phyloP scores from a whole-genome alignment of 2,329 filamentous ascomycete species.

The Fusarium sp. region DNA sequence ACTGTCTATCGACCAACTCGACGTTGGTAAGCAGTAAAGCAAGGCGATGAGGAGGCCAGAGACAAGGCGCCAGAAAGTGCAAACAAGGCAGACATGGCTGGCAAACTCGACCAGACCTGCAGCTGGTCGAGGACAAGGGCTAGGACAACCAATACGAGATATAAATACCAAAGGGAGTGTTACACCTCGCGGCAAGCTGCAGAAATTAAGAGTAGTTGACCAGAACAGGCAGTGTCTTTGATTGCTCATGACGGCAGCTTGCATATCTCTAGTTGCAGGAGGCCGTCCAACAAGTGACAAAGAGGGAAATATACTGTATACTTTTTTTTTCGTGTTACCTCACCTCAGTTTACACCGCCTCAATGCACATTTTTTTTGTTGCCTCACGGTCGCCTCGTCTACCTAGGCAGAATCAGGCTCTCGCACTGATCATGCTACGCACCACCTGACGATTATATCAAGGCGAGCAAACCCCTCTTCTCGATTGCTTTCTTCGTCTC shows the following conservation, averaged over 20 bases:
- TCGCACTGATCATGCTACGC: slow-evolving; percentile 26
- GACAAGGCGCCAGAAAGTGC: neutral
- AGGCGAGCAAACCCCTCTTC: slow-evolving; percentile 13
- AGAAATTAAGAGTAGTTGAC: neutral
- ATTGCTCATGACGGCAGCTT: neutral
- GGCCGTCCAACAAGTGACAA: slow-evolving; percentile 7
- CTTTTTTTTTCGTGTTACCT: slow-evolving; percentile 20
- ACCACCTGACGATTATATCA: slow-evolving; percentile 35
- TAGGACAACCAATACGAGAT: neutral
- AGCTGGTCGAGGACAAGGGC: neutral
- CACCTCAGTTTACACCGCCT: slow-evolving; percentile 29
- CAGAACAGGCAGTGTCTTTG: neutral
- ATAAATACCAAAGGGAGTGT: neutral
- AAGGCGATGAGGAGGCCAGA: neutral
- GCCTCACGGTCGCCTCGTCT: slow-evolving; percentile 19
- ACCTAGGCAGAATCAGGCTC: slow-evolving; percentile 25
- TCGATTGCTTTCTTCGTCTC: neutral
- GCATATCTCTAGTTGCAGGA: neutral
- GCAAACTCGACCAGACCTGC: neutral
- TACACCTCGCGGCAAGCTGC: neutral
- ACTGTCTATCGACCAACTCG: slow-evolving; percentile 12
- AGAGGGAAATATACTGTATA: slow-evolving; percentile 6
- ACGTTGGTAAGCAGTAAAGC: neutral
- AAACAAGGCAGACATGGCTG: neutral
- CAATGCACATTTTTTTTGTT: slow-evolving; percentile 12